Conservation (phyloP, 495 filamentous ascomycete species). For the Niebla homalea region DNA sequence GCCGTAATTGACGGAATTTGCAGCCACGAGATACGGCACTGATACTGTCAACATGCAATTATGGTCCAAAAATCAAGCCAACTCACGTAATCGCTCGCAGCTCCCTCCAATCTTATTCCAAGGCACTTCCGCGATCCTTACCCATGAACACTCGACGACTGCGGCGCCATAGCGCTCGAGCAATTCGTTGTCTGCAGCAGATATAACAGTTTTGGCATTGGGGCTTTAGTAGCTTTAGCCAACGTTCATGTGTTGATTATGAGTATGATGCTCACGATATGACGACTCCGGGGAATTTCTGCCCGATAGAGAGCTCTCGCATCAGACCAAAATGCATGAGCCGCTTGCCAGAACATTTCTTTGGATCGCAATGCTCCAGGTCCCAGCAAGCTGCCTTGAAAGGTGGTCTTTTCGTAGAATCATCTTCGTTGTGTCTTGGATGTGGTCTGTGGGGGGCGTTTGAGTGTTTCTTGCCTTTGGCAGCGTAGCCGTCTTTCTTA, state of each 20-base stretch:
- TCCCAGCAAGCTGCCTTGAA: slow-evolving; percentile 98
- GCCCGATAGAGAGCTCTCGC: slow-evolving; percentile 83
- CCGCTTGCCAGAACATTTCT: slow-evolving; percentile 89
- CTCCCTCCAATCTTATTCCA: slow-evolving; percentile 88
- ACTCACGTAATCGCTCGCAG: slow-evolving; percentile 56
- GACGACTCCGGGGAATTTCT: slow-evolving; percentile 80
- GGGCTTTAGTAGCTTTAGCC: slow-evolving; percentile 38
- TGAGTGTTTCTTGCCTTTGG: slow-evolving; percentile 52
- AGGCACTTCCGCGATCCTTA: slow-evolving; percentile 77
- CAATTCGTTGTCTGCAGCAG: slow-evolving; percentile 63
- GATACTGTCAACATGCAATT: not conserved
- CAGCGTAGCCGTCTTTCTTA: slow-evolving; percentile 78
- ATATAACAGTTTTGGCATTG: slow-evolving; percentile 75
- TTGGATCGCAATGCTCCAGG: slow-evolving; percentile 91
- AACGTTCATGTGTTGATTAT: not conserved
- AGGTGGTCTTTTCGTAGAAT: slow-evolving; percentile 34
- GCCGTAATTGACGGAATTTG: slow-evolving; percentile 95
- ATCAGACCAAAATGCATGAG: slow-evolving; percentile 85
- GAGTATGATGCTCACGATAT: slow-evolving; percentile 47
- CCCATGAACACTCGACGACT: slow-evolving; percentile 97
- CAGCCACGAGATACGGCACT: slow-evolving; percentile 89
- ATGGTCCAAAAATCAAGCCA: not conserved
- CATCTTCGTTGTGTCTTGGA: slow-evolving; percentile 26
- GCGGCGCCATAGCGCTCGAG: slow-evolving; percentile 84
- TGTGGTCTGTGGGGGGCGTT: slow-evolving; percentile 29